These are phyloP conservation scores for Suhomyces sp. DNA, from an alignment of 805 yeast genomes.

Conservation along the genomic window DNA sequence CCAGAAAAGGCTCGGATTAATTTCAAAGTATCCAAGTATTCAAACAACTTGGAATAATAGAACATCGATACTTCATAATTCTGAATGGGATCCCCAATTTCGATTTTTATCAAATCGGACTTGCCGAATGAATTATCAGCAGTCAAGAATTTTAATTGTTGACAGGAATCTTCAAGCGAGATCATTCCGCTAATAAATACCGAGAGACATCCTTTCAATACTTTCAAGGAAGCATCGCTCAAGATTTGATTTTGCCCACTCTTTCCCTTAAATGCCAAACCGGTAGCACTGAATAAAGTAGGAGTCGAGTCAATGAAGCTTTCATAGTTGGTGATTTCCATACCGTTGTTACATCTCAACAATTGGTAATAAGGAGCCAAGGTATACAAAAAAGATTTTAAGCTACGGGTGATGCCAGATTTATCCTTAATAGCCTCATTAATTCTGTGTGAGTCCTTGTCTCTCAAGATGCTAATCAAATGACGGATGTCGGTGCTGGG, in stretches of 20 bases:
- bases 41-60: conserved; percentile 13
- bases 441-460: conserved; percentile 8
- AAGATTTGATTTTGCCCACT: not conserved
- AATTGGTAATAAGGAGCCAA: conserved; percentile 5
- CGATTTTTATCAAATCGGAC: not conserved
- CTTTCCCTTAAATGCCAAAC: not conserved
- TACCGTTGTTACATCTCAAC: conserved; percentile 3
- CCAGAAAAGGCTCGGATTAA: conserved; percentile 5
- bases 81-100: conserved; percentile 10
- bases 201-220: conserved; percentile 4
- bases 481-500: conserved; percentile 9
- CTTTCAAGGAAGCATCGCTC: conserved; percentile 2
- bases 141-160: not conserved
- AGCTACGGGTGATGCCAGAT: conserved; percentile 2
- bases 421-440: conserved; percentile 5
- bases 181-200: conserved; percentile 6
- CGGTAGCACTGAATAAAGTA: not conserved
- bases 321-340: conserved; percentile 1
- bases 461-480: conserved; percentile 10
- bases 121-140: not conserved
- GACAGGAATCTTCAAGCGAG: not conserved
- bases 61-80: conserved; percentile 22
- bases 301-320: conserved; percentile 6
- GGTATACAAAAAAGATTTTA: not conserved
- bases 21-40: conserved; percentile 16